These are phyloP conservation scores for Aspergillus olivimuriae DNA, from an alignment of 495 filamentous ascomycete genomes.

Conservation along the genomic window DNA sequence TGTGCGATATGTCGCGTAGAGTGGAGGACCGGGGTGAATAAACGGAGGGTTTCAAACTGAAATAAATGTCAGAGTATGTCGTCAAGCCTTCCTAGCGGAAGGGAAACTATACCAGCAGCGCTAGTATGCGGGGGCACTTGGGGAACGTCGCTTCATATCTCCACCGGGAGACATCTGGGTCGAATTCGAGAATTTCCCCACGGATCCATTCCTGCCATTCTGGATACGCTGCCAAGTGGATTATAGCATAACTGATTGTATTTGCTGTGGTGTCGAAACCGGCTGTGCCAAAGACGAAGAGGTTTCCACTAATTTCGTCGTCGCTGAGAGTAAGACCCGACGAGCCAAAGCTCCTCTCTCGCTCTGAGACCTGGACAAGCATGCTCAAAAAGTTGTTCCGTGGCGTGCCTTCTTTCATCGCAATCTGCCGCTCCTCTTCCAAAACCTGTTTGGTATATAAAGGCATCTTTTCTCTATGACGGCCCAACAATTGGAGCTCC, in stretches of 20 bases:
- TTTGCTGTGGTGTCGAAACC: conserved; percentile 13
- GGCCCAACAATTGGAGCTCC: conserved; percentile 21
- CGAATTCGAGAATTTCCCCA: neutral
- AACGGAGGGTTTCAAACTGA: conserved; percentile 9
- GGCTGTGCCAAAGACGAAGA: conserved; percentile 9
- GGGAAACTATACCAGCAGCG: conserved; percentile 3
- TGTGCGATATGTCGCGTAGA: neutral
- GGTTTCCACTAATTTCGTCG: conserved; percentile 4
- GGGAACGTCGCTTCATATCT: neutral
- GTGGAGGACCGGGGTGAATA: conserved; percentile 7
- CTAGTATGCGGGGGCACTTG: neutral
- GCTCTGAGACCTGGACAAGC: conserved; percentile 31
- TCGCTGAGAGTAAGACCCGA: too few species aligned
- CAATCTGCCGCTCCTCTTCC: conserved; percentile 22
- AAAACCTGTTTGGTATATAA: conserved; percentile 27
- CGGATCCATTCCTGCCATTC: conserved; percentile 7
- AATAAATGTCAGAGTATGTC: neutral
- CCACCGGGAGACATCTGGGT: neutral
- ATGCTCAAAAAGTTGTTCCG: conserved; percentile 33
- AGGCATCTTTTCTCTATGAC: conserved; percentile 15
- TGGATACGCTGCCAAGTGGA: conserved; percentile 7
- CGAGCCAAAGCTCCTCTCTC: too few species aligned
- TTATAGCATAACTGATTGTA: conserved; percentile 1
- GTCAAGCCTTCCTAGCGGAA: neutral
- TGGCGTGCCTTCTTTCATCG: conserved; percentile 9